Evolutionary conservation across 1,284 basidiomycete genomes (phyloP).

Genomic region (Ceratobasidium sp.): DNA sequence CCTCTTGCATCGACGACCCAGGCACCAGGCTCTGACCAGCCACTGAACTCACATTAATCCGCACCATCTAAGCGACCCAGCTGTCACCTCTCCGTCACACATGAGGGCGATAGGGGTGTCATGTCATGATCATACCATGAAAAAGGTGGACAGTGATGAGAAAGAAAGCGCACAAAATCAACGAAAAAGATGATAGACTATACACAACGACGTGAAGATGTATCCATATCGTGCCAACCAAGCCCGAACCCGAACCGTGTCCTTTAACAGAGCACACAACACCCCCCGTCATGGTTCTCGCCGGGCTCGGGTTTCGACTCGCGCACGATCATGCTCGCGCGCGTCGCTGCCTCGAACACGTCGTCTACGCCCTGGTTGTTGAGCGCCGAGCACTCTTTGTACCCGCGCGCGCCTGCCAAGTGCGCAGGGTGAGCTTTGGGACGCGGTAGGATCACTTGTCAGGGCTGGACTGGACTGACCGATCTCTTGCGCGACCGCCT

Average conservation of each 20-base stretch:
- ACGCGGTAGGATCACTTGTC: too few relatives aligned
- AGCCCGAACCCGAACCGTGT: neutral
- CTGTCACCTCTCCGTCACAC: neutral
- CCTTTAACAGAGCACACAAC: constrained; percentile 57
- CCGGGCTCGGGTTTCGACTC: constrained; percentile 61
- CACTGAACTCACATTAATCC: too few relatives aligned
- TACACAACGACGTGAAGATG: neutral
- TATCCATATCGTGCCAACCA: constrained; percentile 1
- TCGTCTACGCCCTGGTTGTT: constrained; percentile 94
- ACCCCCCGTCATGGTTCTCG: constrained; percentile 54
- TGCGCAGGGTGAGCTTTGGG: constrained; percentile 50
- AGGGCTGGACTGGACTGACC: too few relatives aligned
- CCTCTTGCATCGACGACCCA: too few relatives aligned
- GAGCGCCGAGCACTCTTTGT: constrained; percentile 93
- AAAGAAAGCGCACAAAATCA: constrained; percentile 27
- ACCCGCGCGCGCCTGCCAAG: constrained; percentile 85
- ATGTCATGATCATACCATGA: constrained; percentile 32
- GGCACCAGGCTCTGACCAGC: too few relatives aligned
- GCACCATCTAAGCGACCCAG: neutral
- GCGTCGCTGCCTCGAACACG: constrained; percentile 93
- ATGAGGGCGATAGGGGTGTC: neutral
- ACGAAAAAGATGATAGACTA: constrained; percentile 21
- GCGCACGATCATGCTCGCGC: constrained; percentile 93
- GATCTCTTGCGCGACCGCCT: constrained; percentile 47
- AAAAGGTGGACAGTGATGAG: neutral